Conservation (phyloP, 345 rosid genomes). For the Rhizophora apiculata region DNA sequence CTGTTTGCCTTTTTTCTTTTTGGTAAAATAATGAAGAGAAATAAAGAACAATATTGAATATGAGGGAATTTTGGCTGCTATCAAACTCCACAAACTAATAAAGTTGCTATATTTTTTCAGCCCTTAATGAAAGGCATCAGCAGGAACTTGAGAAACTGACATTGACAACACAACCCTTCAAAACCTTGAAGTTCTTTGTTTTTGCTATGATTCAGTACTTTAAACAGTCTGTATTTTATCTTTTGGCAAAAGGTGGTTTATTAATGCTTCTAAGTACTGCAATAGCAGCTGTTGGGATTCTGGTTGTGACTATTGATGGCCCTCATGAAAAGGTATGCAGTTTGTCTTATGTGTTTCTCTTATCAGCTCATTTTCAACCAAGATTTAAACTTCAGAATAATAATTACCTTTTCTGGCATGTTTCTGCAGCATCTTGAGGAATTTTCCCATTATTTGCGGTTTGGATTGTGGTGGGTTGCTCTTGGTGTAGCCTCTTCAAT, state of each 20-base stretch:
- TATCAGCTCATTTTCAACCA: neutral
- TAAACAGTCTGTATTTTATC: slow-evolving; percentile 44
- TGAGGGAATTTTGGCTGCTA: neutral
- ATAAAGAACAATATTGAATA: too few relatives aligned
- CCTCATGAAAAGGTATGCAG: slow-evolving; percentile 82
- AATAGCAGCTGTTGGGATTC: slow-evolving; percentile 39
- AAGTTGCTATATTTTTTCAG: slow-evolving; percentile 35
- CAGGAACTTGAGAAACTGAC: slow-evolving; percentile 73
- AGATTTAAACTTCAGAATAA: neutral
- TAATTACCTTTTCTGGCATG: slow-evolving; percentile 6
- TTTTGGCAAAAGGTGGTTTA: slow-evolving; percentile 72
- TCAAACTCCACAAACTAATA: slow-evolving; percentile 2
- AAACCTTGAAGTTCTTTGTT: slow-evolving; percentile 66
- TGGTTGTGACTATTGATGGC: slow-evolving; percentile 74
- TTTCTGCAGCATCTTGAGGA: slow-evolving; percentile 78
- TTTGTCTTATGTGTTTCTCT: neutral
- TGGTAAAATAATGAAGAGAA: too few relatives aligned
- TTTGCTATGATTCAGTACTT: slow-evolving; percentile 58
- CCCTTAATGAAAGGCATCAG: slow-evolving; percentile 54
- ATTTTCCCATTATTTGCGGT: slow-evolving; percentile 54
- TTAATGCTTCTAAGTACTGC: slow-evolving; percentile 52
- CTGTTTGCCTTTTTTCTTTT: neutral
- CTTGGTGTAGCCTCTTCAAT: slow-evolving; percentile 99
- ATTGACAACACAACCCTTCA: slow-evolving; percentile 65
- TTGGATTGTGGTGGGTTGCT: slow-evolving; percentile 89